Evolutionary conservation across 2,329 filamentous ascomycete genomes (phyloP).

Genomic region (Verticillium isaacii): DNA sequence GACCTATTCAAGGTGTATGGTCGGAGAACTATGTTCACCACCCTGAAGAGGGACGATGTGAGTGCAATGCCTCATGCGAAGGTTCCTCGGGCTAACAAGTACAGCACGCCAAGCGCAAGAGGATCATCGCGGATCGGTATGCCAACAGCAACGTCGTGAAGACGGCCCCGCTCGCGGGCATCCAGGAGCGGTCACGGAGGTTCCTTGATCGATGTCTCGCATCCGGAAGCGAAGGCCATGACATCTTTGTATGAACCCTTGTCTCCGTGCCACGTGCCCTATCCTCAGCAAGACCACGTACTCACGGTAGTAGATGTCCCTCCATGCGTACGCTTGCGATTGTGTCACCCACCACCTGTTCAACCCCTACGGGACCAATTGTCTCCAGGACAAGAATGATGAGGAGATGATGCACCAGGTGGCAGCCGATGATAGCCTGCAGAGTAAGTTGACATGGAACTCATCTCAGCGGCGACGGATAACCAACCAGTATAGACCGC

Average conservation of each 20-base stretch:
- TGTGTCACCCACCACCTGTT: conserved; percentile 67
- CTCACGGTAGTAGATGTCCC: conserved; percentile 13
- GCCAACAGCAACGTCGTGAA: conserved; percentile 64
- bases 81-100: background rate
- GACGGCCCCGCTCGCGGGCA: conserved; percentile 47
- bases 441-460: conserved; percentile 41
- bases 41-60: conserved; percentile 48
- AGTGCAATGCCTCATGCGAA: conserved; percentile 14
- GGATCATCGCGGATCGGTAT: conserved; percentile 62
- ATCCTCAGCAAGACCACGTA: background rate
- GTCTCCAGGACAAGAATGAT: conserved; percentile 49
- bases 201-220: conserved; percentile 50
- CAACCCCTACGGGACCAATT: conserved; percentile 59
- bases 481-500: conserved; percentile 38
- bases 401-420: conserved; percentile 65
- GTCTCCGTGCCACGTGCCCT: background rate
- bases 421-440: conserved; percentile 62
- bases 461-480: background rate
- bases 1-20: conserved; percentile 55
- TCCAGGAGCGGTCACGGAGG: conserved; percentile 49
- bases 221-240: conserved; percentile 40
- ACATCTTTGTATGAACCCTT: conserved; percentile 51
- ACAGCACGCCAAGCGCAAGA: conserved; percentile 59
- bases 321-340: conserved; percentile 67
- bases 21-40: conserved; percentile 57